phyloP scores from a whole-genome alignment of 139 green algal species.

The Chlamydomonas eustigma region DNA sequence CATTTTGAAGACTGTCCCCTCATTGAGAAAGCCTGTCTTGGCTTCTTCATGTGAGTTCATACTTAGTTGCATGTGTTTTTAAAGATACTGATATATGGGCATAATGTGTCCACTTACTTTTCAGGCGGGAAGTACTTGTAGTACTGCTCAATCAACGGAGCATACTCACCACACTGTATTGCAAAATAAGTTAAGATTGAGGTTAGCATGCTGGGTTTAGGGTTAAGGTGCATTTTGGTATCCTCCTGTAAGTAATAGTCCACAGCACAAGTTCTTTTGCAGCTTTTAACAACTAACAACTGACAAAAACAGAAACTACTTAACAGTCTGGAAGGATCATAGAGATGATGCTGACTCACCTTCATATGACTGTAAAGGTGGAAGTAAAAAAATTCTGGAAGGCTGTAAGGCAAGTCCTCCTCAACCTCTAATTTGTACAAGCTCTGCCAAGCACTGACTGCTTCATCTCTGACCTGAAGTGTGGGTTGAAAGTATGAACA shows the following conservation, averaged over 20 bases:
- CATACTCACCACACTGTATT: background rate
- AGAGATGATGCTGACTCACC: no score
- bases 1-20: no score
- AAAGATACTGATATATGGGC: background rate
- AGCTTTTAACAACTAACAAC: background rate
- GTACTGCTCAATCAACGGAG: background rate
- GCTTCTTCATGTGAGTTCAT: background rate
- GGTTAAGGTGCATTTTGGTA: background rate
- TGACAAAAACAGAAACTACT: background rate
- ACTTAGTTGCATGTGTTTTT: background rate
- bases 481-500: background rate
- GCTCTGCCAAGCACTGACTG: background rate
- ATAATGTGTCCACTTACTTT: background rate
- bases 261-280: background rate
- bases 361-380: constrained; percentile 17
- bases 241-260: background rate
- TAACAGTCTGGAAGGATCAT: background rate
- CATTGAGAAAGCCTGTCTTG: background rate
- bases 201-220: background rate
- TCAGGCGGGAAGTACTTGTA: background rate
- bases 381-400: constrained; percentile 38
- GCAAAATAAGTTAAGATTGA: background rate
- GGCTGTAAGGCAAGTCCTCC: constrained; percentile 44
- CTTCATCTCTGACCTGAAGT: background rate
- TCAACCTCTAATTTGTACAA: constrained; percentile 20